Evolutionary conservation across 2,329 filamentous ascomycete genomes (phyloP).

Genomic region (Pleurostoma richardsiae): DNA sequence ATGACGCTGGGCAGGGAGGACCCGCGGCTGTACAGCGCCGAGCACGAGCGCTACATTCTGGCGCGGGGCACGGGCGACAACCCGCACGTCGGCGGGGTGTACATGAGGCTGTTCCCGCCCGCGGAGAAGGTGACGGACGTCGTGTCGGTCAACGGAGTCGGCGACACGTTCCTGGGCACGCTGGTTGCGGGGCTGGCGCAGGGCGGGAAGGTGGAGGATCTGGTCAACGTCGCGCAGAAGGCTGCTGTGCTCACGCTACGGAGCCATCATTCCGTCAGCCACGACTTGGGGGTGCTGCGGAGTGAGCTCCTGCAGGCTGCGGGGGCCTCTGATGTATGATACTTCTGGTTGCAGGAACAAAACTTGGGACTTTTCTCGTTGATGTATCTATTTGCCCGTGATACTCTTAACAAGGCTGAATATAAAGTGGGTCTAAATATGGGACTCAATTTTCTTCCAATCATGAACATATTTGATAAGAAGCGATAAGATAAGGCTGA

Average conservation of each 20-base stretch:
- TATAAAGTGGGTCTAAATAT: too few species aligned
- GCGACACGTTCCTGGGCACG: constrained; percentile 87
- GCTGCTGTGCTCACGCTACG: constrained; percentile 76
- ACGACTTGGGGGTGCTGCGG: constrained; percentile 42
- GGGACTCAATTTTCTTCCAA: too few species aligned
- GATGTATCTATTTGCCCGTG: too few species aligned
- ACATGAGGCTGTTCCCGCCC: constrained; percentile 70
- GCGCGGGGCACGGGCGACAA: constrained; percentile 52
- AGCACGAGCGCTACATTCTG: constrained; percentile 66
- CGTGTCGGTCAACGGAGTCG: constrained; percentile 88
- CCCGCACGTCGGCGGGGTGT: constrained; percentile 65
- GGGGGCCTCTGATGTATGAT: constrained; percentile 18
- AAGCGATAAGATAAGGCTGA: too few species aligned
- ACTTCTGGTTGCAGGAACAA: too few species aligned
- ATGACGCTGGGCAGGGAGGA: constrained; percentile 66
- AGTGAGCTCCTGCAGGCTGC: constrained; percentile 25
- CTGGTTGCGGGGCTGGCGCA: constrained; percentile 72
- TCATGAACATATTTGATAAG: too few species aligned
- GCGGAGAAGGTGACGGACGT: constrained; percentile 64
- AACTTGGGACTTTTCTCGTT: too few species aligned
- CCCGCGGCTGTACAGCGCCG: constrained; percentile 55
- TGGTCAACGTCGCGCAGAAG: constrained; percentile 76
- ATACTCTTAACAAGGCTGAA: too few species aligned
- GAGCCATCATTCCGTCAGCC: constrained; percentile 68
- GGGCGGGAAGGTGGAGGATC: constrained; percentile 48